phyloP scores from a whole-genome alignment of 2,329 filamentous ascomycete genomes.

The Xylariales sp. region DNA sequence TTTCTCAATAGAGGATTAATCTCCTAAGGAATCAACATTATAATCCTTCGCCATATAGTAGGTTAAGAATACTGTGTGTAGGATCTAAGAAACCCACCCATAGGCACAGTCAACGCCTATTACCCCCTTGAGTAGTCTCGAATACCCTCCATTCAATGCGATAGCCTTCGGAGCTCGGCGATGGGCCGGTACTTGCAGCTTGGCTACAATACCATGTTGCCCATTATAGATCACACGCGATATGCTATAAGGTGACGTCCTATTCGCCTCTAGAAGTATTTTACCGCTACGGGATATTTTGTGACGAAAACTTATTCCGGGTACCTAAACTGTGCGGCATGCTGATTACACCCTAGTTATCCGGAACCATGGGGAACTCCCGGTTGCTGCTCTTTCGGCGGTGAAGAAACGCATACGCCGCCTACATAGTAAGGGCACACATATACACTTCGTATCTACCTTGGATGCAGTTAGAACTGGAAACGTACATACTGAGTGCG shows the following conservation, averaged over 20 bases:
- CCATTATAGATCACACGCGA: too few relatives aligned
- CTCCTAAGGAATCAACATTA: too few relatives aligned
- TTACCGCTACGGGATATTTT: too few relatives aligned
- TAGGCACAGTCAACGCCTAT: neutral
- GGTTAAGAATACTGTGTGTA: too few relatives aligned
- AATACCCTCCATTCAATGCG: neutral
- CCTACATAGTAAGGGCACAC: neutral
- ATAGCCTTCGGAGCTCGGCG: too few relatives aligned
- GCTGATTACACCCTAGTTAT: neutral
- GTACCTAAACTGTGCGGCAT: too few relatives aligned
- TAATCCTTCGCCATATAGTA: too few relatives aligned
- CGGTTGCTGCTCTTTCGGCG: neutral
- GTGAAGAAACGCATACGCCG: neutral
- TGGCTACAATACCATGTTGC: too few relatives aligned
- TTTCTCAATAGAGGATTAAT: neutral
- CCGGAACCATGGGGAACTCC: neutral
- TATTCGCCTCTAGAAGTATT: too few relatives aligned
- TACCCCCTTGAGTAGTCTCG: neutral
- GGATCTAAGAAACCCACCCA: neutral
- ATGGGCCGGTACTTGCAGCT: too few relatives aligned
- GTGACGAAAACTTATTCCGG: too few relatives aligned
- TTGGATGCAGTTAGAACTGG: neutral
- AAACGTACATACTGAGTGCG: neutral
- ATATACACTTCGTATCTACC: neutral
- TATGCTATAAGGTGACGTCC: too few relatives aligned